Evolutionary conservation across 1,139 yeast species (phyloP).

Genomic region (Geotrichum fermentans): DNA sequence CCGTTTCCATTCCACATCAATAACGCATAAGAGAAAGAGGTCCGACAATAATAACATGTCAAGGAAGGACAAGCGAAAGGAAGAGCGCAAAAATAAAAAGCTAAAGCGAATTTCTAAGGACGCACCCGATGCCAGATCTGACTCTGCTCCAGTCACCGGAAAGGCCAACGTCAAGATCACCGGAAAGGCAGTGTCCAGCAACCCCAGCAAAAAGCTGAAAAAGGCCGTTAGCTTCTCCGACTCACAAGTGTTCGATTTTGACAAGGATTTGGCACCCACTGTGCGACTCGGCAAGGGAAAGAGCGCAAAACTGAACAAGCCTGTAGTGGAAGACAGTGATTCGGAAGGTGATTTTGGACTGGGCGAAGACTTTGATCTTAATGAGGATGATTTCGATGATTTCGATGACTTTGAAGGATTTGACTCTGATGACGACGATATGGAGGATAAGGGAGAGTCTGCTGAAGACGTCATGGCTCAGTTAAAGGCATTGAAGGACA

Average conservation of each 20-base stretch:
- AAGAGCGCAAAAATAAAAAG: slow-evolving; percentile 24
- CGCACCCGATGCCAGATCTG: not conserved
- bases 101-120: slow-evolving; percentile 12
- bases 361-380: slow-evolving; percentile 21
- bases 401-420: slow-evolving; percentile 16
- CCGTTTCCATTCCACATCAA: slow-evolving; percentile 9
- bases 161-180: too few relatives aligned
- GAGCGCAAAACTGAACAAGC: slow-evolving; percentile 7
- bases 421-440: slow-evolving; percentile 13
- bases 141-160: not conserved
- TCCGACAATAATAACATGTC: not conserved
- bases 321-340: slow-evolving; percentile 1
- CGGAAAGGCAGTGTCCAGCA: too few relatives aligned
- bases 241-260: slow-evolving; percentile 17
- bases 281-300: slow-evolving; percentile 7
- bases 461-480: slow-evolving; percentile 36
- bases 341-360: slow-evolving; percentile 19
- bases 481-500: slow-evolving; percentile 43
- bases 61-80: slow-evolving; percentile 28
- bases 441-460: slow-evolving; percentile 1
- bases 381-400: slow-evolving; percentile 20
- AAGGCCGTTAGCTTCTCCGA: slow-evolving; percentile 11
- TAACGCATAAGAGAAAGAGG: slow-evolving; percentile 11
- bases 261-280: slow-evolving; percentile 10
- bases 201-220: not conserved